phyloP scores from a whole-genome alignment of 495 filamentous ascomycete genomes.

The Pseudomonodictys pantanalensis region DNA sequence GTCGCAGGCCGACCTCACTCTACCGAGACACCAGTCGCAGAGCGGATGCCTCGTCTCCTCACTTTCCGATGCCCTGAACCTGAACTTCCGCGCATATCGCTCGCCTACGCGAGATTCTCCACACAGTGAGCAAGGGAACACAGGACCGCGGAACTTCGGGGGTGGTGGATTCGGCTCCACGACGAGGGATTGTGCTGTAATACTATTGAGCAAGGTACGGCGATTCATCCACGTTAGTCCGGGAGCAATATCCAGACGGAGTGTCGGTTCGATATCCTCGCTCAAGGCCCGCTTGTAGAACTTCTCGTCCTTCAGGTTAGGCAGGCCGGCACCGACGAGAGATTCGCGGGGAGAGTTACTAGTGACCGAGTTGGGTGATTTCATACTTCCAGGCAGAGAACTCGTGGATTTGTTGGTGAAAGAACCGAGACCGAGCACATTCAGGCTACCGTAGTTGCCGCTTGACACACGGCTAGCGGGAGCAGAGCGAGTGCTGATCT shows the following conservation, averaged over 20 bases:
- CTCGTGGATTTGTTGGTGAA: conserved; percentile 39
- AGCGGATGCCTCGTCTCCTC: conserved; percentile 84
- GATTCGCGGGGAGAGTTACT: conserved; percentile 32
- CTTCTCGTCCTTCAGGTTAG: conserved; percentile 77
- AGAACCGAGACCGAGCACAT: conserved; percentile 55
- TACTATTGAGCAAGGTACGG: conserved; percentile 73
- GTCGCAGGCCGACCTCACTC: conserved; percentile 85
- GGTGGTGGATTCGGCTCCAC: conserved; percentile 78
- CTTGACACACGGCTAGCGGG: conserved; percentile 63
- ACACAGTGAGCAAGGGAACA: conserved; percentile 80
- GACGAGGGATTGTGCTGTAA: conserved; percentile 80
- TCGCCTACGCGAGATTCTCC: conserved; percentile 73
- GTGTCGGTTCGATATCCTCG: conserved; percentile 92
- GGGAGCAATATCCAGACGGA: conserved; percentile 83
- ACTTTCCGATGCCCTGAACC: conserved; percentile 82
- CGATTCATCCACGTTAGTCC: conserved; percentile 91
- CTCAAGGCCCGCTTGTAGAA: conserved; percentile 86
- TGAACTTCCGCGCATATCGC: conserved; percentile 71
- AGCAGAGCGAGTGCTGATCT: conserved; percentile 47
- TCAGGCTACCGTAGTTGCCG: conserved; percentile 64
- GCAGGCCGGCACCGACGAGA: conserved; percentile 16
- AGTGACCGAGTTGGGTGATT: conserved; percentile 28
- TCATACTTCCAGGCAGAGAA: conserved; percentile 36
- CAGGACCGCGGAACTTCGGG: conserved; percentile 49
- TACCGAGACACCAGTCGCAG: conserved; percentile 78